phyloP scores from a whole-genome alignment of 2,329 filamentous ascomycete species.

The Colletotrichum australisinense region DNA sequence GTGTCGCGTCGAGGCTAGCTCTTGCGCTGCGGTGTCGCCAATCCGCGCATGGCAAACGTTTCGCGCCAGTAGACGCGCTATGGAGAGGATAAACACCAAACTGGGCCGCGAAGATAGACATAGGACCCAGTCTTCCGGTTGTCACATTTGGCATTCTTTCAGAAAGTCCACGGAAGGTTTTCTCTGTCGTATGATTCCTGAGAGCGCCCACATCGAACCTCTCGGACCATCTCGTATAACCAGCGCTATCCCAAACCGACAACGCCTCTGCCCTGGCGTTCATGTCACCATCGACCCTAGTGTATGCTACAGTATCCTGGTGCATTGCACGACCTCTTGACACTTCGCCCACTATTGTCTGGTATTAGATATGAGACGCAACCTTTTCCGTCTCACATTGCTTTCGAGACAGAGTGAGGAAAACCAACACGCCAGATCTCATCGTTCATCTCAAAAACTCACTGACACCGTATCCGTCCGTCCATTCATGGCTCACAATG shows the following conservation, averaged over 20 bases:
- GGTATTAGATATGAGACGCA: neutral
- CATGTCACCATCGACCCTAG: conserved; percentile 4
- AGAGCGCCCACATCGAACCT: neutral
- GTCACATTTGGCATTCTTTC: neutral
- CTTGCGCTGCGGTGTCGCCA: neutral
- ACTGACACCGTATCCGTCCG: neutral
- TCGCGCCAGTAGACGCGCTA: neutral
- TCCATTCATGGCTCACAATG: neutral
- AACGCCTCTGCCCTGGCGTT: neutral
- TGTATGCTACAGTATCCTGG: conserved; percentile 4
- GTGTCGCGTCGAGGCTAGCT: neutral
- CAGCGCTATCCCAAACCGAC: neutral
- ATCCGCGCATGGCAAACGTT: neutral
- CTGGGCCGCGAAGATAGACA: neutral
- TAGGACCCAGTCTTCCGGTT: neutral
- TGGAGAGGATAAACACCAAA: neutral
- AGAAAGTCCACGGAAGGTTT: neutral
- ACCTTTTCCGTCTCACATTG: conserved; percentile 3
- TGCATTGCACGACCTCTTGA: conserved; percentile 2
- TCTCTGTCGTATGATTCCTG: neutral
- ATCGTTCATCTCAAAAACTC: conserved; percentile 19
- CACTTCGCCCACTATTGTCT: neutral
- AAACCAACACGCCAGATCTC: neutral
- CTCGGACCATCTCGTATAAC: conserved; percentile 13
- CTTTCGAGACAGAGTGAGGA: neutral